Evolutionary conservation across 139 green algal species (phyloP).

Genomic region (Tetradesmus obliquus): DNA sequence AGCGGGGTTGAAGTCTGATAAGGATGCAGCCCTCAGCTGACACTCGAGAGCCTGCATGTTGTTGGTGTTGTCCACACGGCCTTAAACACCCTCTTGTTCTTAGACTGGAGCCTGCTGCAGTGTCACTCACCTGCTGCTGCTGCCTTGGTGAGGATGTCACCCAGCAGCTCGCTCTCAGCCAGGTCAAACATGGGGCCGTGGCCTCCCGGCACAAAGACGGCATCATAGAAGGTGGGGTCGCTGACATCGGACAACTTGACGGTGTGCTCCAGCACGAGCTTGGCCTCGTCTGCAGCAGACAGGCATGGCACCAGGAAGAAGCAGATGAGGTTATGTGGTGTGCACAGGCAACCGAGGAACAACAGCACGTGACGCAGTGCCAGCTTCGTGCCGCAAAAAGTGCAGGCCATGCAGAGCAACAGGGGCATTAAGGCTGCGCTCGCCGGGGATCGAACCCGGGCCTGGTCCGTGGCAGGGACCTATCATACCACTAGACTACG

Average conservation of each 20-base stretch:
- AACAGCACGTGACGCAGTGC: neutral
- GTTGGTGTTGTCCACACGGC: too few relatives aligned
- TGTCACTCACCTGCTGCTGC: slow-evolving; percentile 24
- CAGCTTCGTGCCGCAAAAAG: neutral
- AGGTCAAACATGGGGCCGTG: slow-evolving; percentile 58
- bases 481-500: slow-evolving; percentile 8
- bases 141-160: slow-evolving; percentile 38
- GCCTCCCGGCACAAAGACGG: slow-evolving; percentile 57
- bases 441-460: neutral
- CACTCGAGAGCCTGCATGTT: too few relatives aligned
- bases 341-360: neutral
- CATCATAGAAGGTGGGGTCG: slow-evolving; percentile 48
- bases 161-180: slow-evolving; percentile 21
- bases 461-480: neutral
- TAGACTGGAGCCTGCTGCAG: too few relatives aligned
- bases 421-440: neutral
- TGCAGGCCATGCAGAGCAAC: neutral
- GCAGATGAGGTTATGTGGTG: neutral
- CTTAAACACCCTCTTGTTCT: too few relatives aligned
- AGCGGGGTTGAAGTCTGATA: too few relatives aligned
- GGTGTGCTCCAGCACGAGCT: slow-evolving; percentile 43
- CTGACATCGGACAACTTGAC: slow-evolving; percentile 34
- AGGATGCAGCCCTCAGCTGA: too few relatives aligned
- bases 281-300: slow-evolving; percentile 35
- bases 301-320: neutral